phyloP scores from a whole-genome alignment of 345 rosid species.

The Syzygium aqueum region DNA sequence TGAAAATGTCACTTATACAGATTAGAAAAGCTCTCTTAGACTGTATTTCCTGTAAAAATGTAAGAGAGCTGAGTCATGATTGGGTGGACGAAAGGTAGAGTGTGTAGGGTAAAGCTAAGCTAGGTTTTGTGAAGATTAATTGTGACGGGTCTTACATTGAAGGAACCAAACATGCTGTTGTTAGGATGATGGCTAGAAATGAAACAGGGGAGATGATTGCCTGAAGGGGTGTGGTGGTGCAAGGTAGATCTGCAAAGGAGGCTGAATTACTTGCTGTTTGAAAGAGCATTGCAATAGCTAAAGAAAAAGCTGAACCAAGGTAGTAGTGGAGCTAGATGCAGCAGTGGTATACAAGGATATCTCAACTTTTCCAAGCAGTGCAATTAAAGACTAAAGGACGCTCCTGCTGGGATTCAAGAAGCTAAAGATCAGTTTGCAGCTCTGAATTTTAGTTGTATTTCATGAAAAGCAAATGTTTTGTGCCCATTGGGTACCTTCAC shows the following conservation, averaged over 20 bases:
- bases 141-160: not conserved
- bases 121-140: not conserved
- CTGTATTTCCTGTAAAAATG: too few species aligned
- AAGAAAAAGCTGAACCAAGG: not conserved
- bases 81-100: too few species aligned
- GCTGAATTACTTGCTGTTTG: not conserved
- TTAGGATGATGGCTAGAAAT: not conserved
- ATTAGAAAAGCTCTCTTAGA: too few species aligned
- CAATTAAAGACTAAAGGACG: not conserved
- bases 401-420: not conserved
- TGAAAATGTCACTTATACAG: too few species aligned
- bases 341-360: not conserved
- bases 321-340: not conserved
- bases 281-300: not conserved
- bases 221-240: not conserved
- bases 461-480: not conserved
- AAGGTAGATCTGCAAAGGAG: not conserved
- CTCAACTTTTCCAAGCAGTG: fast-evolving
- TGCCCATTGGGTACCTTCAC: not conserved
- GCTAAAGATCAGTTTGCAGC: not conserved
- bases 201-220: not conserved
- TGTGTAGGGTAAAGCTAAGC: not conserved
- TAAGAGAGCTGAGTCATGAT: too few species aligned
- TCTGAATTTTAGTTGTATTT: not conserved
- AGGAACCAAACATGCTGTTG: not conserved